phyloP scores from a whole-genome alignment of 1,284 basidiomycete genomes.

The Leccinum solheimii region DNA sequence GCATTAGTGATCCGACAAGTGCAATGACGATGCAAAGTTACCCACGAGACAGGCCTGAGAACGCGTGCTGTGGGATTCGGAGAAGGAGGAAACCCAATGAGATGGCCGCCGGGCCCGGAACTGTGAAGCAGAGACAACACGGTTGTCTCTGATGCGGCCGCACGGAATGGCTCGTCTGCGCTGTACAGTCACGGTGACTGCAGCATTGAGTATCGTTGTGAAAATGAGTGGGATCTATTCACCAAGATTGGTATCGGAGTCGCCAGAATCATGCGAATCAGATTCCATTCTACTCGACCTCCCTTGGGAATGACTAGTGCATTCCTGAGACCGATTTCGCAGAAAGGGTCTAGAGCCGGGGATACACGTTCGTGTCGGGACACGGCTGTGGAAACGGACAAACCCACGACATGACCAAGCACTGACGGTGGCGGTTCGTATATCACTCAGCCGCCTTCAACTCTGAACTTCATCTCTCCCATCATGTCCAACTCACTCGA shows the following conservation, averaged over 20 bases:
- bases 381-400: constrained; percentile 25
- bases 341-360: constrained; percentile 2
- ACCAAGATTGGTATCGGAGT: too few species aligned
- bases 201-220: too few species aligned
- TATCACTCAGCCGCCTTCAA: constrained; percentile 11
- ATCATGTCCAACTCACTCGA: constrained; percentile 88
- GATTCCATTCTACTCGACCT: not conserved
- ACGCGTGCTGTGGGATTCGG: not conserved
- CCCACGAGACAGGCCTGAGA: constrained; percentile 2
- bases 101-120: constrained; percentile 1
- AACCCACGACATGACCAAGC: constrained; percentile 24
- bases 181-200: too few species aligned
- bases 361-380: constrained; percentile 23
- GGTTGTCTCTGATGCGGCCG: not conserved
- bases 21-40: not conserved
- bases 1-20: not conserved
- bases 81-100: not conserved
- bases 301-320: not conserved
- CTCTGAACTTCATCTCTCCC: constrained; percentile 20
- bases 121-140: not conserved
- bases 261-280: too few species aligned
- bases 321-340: not conserved
- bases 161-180: too few species aligned
- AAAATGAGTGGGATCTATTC: too few species aligned
- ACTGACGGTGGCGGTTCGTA: constrained; percentile 12